Conservation (phyloP, 306 rosid genomes). For the Cicer pinnatifidum region DNA sequence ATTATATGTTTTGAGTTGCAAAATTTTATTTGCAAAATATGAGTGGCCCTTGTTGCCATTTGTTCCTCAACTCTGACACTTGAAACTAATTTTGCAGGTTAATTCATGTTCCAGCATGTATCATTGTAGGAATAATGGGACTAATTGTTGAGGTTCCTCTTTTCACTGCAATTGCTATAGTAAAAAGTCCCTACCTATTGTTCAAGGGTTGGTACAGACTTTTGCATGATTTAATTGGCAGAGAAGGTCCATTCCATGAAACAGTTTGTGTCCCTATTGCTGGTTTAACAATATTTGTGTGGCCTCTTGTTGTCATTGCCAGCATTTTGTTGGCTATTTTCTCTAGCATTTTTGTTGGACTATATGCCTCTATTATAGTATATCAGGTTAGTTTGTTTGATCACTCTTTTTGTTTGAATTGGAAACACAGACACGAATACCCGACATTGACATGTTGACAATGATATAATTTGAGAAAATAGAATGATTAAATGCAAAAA, state of each 20-base stretch:
- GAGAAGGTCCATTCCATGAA: conserved; percentile 95
- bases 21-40: background rate
- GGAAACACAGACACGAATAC: no score
- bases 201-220: conserved; percentile 82
- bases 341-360: conserved; percentile 73
- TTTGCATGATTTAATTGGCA: conserved; percentile 68
- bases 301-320: conserved; percentile 83
- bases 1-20: background rate
- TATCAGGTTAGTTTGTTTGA: conserved; percentile 70
- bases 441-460: no score
- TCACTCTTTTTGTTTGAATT: conserved; percentile 1
- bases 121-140: conserved; percentile 66
- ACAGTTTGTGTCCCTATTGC: conserved; percentile 87
- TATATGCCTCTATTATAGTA: conserved; percentile 73
- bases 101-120: conserved; percentile 76
- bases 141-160: conserved; percentile 67
- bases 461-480: no score
- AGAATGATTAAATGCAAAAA: no score
- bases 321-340: conserved; percentile 66
- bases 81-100: conserved; percentile 58
- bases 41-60: background rate
- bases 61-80: conserved; percentile 11
- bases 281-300: conserved; percentile 79
- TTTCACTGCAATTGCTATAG: conserved; percentile 69
- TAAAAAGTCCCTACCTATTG: conserved; percentile 76